A percentile compares a stretch with the other conserved stretches of the same genome.
Conservation (phyloP, 1,139 yeast genomes). For the Magnusiomyces tetraspermus region DNA sequence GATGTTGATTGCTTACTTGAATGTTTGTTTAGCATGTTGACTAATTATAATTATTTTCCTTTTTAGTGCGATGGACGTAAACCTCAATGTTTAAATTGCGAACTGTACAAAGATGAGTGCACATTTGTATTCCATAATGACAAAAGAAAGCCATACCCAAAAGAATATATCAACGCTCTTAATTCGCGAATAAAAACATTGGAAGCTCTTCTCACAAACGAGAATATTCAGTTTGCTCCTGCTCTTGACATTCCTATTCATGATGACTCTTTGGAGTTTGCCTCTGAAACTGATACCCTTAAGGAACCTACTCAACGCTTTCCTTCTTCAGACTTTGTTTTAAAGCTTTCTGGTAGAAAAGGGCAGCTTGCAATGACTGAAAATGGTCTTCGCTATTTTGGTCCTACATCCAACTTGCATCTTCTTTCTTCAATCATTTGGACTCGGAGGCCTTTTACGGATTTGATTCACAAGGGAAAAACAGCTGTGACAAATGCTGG, state of each 20-base stretch:
- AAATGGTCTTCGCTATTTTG: slow-evolving; percentile 23
- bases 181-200: slow-evolving; percentile 13
- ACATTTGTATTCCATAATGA: slow-evolving; percentile 17
- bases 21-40: not conserved
- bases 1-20: not conserved
- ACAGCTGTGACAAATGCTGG: slow-evolving; percentile 13
- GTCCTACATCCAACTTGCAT: slow-evolving; percentile 23
- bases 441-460: slow-evolving; percentile 14
- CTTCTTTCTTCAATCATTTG: slow-evolving; percentile 11
- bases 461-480: slow-evolving; percentile 12
- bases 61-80: slow-evolving; percentile 51
- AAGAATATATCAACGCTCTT: slow-evolving; percentile 17
- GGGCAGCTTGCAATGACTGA: slow-evolving; percentile 20
- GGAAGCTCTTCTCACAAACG: slow-evolving; percentile 14
- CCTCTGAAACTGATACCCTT: not conserved
- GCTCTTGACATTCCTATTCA: slow-evolving; percentile 5
- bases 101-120: slow-evolving; percentile 37
- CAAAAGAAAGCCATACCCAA: slow-evolving; percentile 18
- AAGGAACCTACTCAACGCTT: not conserved
- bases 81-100: slow-evolving; percentile 57
- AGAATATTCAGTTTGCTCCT: slow-evolving; percentile 12
- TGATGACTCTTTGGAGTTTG: not conserved
- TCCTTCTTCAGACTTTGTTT: slow-evolving; percentile 6
- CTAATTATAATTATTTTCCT: not conserved
- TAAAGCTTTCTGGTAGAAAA: slow-evolving; percentile 11